phyloP scores from a whole-genome alignment of 2,329 filamentous ascomycete genomes.

The Coniochaeta hoffmannii region DNA sequence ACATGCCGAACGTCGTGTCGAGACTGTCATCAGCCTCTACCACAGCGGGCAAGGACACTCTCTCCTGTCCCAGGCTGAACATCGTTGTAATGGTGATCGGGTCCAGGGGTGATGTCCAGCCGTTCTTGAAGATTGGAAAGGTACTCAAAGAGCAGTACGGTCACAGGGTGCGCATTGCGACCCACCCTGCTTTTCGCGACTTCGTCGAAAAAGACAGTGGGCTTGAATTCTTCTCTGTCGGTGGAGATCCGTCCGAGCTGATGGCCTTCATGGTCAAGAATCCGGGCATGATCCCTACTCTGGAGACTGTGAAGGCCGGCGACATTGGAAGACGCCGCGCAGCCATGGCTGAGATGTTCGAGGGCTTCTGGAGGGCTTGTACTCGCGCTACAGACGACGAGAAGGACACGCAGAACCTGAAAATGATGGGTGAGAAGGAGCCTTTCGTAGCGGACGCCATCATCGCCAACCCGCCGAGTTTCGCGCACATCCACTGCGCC shows the following conservation, averaged over 20 bases:
- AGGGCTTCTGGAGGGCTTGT: slow-evolving; percentile 75
- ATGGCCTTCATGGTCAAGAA: slow-evolving; percentile 92
- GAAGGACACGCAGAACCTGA: slow-evolving; percentile 50
- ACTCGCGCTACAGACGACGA: slow-evolving; percentile 66
- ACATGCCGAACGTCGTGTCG: slow-evolving; percentile 10
- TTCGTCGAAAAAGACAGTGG: slow-evolving; percentile 67
- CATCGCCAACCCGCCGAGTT: slow-evolving; percentile 75
- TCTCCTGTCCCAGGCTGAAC: slow-evolving; percentile 50
- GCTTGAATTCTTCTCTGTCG: slow-evolving; percentile 74
- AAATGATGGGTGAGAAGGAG: slow-evolving; percentile 55
- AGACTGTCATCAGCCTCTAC: slow-evolving; percentile 17
- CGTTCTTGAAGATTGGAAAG: slow-evolving; percentile 69
- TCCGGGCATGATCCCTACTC: slow-evolving; percentile 65
- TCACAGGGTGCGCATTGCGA: slow-evolving; percentile 71
- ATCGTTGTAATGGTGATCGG: slow-evolving; percentile 83
- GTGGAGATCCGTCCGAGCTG: slow-evolving; percentile 70
- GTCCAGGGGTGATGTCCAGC: slow-evolving; percentile 72
- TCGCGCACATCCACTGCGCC: slow-evolving; percentile 73
- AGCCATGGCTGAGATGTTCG: slow-evolving; percentile 75
- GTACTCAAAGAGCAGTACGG: slow-evolving; percentile 63
- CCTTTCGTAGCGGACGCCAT: slow-evolving; percentile 71
- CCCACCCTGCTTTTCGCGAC: slow-evolving; percentile 68
- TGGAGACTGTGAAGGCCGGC: slow-evolving; percentile 65
- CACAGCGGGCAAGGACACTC: slow-evolving; percentile 20
- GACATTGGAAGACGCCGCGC: slow-evolving; percentile 61